These are phyloP conservation scores for Verticillium nonalfalfae DNA, from an alignment of 2,329 filamentous ascomycete genomes.

Conservation along the genomic window DNA sequence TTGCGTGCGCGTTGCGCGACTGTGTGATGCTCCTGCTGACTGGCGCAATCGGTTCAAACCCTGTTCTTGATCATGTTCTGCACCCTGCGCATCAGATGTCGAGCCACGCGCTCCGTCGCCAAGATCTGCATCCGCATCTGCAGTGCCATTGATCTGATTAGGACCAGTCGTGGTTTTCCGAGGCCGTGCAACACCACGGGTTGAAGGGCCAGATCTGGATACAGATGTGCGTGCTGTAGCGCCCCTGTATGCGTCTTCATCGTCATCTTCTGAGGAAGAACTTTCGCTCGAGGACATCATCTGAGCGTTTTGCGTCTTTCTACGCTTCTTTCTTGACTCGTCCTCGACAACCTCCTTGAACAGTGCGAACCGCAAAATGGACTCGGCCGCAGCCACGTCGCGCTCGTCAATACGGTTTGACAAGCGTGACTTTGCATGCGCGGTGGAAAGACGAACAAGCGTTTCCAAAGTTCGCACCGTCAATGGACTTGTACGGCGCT, in stretches of 20 bases:
- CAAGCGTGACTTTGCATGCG: conserved; percentile 87
- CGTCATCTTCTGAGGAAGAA: conserved; percentile 54
- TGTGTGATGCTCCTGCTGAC: conserved; percentile 22
- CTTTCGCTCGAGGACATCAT: conserved; percentile 54
- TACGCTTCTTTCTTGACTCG: conserved; percentile 77
- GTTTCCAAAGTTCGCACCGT: conserved; percentile 97
- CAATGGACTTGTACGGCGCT: conserved; percentile 88
- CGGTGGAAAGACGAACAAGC: conserved; percentile 93
- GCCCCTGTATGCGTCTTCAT: conserved; percentile 36
- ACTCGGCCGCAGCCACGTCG: conserved; percentile 82
- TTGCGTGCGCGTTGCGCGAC: conserved; percentile 31
- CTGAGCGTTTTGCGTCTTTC: conserved; percentile 57
- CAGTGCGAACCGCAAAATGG: conserved; percentile 85
- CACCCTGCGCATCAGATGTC: conserved; percentile 41
- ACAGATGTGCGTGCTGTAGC: conserved; percentile 18
- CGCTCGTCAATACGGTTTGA: conserved; percentile 84
- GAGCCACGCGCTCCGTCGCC: conserved; percentile 39
- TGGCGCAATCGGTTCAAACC: conserved; percentile 36
- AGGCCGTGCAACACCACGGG: conserved; percentile 24
- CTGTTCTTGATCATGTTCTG: conserved; percentile 40
- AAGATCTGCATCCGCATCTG: conserved; percentile 18
- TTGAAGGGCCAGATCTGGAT: conserved; percentile 24
- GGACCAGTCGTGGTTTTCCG: conserved; percentile 15
- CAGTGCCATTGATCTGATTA: conserved; percentile 16
- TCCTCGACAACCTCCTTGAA: conserved; percentile 90